Base-by-base conservation (phyloP, 352 stramenopile species). In the Pythium angustatum region DNA sequence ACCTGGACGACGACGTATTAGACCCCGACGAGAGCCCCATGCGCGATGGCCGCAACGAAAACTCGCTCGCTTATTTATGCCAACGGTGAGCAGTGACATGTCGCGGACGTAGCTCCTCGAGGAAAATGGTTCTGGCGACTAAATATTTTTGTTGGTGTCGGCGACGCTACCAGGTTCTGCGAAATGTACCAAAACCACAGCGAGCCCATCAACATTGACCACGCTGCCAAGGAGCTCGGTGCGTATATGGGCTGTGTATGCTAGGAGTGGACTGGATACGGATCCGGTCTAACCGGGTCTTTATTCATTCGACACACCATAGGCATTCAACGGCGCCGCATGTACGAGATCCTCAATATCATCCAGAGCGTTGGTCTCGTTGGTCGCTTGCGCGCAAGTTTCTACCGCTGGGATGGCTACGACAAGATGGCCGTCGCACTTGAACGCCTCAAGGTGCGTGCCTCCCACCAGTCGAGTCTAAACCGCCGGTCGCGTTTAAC, bases 281-380 rank as follows among this genome's bases (percentile, higher is more conserved):
- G 5, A 9, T 24, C 21, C 9, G 2, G 24, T 61, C 55, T 62
- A 55, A 62, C 40, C n/a, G 21, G 26, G 47, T 54, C 52, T 17
- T 26, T 43, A 14, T 38, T n/a, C 41, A 2, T 49, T 17, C 8
- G 22, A 41, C 12, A 4, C 26, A 21, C 19, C 3, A 9, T 47
- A 78, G 71, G 68, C 57, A 78, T 74, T 30, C 71, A 78, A 50
- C 64, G 68, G 15, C 51, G 71, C 5, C 64, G 71, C 14, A 72
- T 78, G 68, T 74, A 78, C 34, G 71, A 78, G 56, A 78, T 78
- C 56, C 58, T 78, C n/a, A 78, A 78, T 50, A 78, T 78, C 36
- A 75, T 78, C 44, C 71, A 76, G 50, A 78, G 71, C 55, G 71
- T 78, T 49, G 71, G 71, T 7, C 60, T 78, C 22, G 63, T 78